Base-by-base conservation (phyloP, 495 filamentous ascomycete species). In the Cryomyces minteri region DNA sequence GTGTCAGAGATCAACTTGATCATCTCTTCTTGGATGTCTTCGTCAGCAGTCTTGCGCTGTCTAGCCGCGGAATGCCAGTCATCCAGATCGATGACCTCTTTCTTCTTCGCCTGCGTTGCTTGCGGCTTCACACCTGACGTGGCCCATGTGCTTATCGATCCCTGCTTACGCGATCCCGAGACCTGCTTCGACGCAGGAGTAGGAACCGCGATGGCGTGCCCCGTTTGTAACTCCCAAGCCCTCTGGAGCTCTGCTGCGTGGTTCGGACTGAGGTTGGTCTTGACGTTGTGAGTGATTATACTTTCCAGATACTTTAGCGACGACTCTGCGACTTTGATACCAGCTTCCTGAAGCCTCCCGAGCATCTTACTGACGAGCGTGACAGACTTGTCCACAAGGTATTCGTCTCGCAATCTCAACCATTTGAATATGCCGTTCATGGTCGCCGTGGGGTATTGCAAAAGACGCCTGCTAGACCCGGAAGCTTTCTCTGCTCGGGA, bases 161-260 rank as follows among this genome's bases (percentile, higher is more conserved):
- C 41, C 39, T 37, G 50, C 32, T 51, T 72, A 58, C 47, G 62
- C 53, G 45, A 61, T 51, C 63, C 40, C 6, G 47, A 40, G 1
- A 41, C 40, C 44, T 52, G 48, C 45, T 48, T 42, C 12, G 39
- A 12, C 31, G 54, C 49, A 28, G 60, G 62, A 44, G 67, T 67
- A 25, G 18, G 18, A 14, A 61, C 58, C 12, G 34, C 3, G 18
- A 77, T 56, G 18, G 68, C 62, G 46, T 67, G 70, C 48, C 75
- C 77, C 43, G 78, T 69, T 56, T 92, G 82, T 7, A 78, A 76
- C 38, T 90, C 85, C 7, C 94, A 60, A 6, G 85, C 80, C 56
- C 78, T 72, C 43, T 83, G 72, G 34, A 94, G 62, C 58, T 92
- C 82, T 4, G 86, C 86, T 47, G 84, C 84, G 51, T 94, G 84